phyloP scores from a whole-genome alignment of 1,284 basidiomycete genomes.

The Chalciporus sp. region DNA sequence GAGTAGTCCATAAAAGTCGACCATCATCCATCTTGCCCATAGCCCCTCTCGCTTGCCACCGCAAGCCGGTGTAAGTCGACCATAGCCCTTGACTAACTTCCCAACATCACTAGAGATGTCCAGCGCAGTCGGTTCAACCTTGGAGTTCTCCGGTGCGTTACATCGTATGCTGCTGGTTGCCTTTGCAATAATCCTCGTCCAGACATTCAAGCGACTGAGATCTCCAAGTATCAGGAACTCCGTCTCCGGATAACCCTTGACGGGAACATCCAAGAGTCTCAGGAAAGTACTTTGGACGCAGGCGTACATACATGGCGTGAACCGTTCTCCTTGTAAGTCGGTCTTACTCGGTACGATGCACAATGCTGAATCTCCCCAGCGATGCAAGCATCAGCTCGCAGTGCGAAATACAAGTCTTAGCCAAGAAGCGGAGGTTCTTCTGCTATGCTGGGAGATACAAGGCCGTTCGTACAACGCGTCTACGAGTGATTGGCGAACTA shows the following conservation, averaged over 20 bases:
- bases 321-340: conserved; percentile 32
- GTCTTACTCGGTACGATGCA: neutral
- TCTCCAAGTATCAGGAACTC: conserved; percentile 30
- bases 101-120: conserved; percentile 19
- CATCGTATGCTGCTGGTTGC: neutral
- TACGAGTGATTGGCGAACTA: conserved; percentile 23
- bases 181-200: neutral
- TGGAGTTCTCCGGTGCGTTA: conserved; percentile 30
- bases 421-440: conserved; percentile 32
- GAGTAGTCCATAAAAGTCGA: conserved; percentile 26
- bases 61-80: conserved; percentile 30
- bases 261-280: conserved; percentile 31
- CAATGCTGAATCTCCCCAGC: conserved; percentile 19
- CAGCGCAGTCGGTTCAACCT: conserved; percentile 9
- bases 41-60: conserved; percentile 33
- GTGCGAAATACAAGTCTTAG: conserved; percentile 33
- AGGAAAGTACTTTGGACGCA: conserved; percentile 30
- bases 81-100: conserved; percentile 11
- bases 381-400: conserved; percentile 21
- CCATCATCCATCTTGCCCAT: conserved; percentile 33
- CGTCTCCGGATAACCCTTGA: conserved; percentile 30
- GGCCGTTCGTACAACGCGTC: conserved; percentile 32
- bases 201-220: conserved; percentile 27
- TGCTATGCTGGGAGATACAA: conserved; percentile 32
- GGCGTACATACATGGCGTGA: conserved; percentile 32